A percentile compares a stretch with the other conserved stretches of the same genome.
Conservation (phyloP, 306 rosid species). For the Trifolium dubium region DNA sequence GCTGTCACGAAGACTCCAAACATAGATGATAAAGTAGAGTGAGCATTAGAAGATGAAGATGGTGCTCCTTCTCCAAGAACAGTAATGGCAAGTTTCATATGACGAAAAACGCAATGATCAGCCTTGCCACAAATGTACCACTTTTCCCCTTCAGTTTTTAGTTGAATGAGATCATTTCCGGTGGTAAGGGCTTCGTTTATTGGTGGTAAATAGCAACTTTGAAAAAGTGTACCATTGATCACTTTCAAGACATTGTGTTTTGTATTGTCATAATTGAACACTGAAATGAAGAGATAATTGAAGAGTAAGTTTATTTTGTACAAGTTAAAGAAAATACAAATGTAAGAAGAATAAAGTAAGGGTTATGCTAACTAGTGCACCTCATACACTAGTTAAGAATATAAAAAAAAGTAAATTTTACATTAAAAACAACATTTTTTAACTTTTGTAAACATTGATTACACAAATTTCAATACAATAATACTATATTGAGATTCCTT, state of each 20-base stretch:
- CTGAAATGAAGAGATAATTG: too few species aligned
- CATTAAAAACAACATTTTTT: too few species aligned
- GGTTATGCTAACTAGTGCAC: too few species aligned
- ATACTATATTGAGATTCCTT: too few species aligned
- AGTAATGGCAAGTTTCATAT: conserved; percentile 43
- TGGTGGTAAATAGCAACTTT: conserved; percentile 3
- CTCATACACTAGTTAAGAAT: too few species aligned
- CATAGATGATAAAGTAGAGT: background rate
- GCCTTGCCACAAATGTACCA: conserved; percentile 43
- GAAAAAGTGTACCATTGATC: conserved; percentile 31
- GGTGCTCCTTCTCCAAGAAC: conserved; percentile 1
- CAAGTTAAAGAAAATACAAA: too few species aligned
- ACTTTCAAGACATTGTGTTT: conserved; percentile 47
- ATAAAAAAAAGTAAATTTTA: too few species aligned
- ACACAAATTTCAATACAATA: too few species aligned
- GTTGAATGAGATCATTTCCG: conserved; percentile 19
- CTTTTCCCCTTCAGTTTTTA: conserved; percentile 32
- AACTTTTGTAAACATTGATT: too few species aligned
- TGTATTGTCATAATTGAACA: conserved; percentile 23
- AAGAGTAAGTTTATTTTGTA: too few species aligned
- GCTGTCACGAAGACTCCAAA: background rate
- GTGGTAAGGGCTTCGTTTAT: background rate
- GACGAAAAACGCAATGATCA: conserved; percentile 30
- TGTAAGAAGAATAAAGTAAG: too few species aligned
- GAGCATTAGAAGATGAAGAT: conserved; percentile 36